Base-by-base conservation (phyloP, 1,284 basidiomycete species). In the Ceratobasidium sp. region DNA sequence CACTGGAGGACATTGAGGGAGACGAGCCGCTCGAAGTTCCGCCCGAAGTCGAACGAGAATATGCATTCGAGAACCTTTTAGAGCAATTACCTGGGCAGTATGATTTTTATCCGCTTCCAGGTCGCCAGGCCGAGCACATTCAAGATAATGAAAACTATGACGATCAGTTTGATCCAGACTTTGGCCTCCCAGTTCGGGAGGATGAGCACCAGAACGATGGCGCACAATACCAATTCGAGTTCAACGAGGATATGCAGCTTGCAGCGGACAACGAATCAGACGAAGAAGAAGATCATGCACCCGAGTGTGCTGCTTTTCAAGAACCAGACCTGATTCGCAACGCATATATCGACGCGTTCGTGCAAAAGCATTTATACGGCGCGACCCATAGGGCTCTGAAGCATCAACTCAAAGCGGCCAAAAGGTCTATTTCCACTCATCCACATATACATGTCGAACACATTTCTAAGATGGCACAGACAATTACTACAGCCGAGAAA, bases 261-360 rank as follows among this genome's bases (percentile, higher is more conserved):
- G 18, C 16, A 9, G 2, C 8, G 14, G 57, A 21, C 8, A 28
- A 53, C 14, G 48, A 4, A 6, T 21, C 52, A 53, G 48, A 50
- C 28, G 9, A 28, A 23, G 8, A 12, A 14, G 50, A 53, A 5
- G 23, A 53, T 18, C 12, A 5, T 6, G 14, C 14, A 14, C 6
- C 12, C 12, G 9, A 53, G 12, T 53, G 48, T 14, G 39, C 65
- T 2, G 65, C 65, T 3, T 69, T 70, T 30, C 36, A 46, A 23
- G 65, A 57, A 32, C 65, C 39, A 6, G 41, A 43, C 2, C 21
- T 58, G 9, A 70, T 57, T 21, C 50, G 65, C 1, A 69, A 69
- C 28, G 65, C 53, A 45, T 55, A 69, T 57, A 69, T 69, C 32
- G 41, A 70, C 23, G 67, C 53, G 3, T 46, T 70, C 9, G 28